Evolutionary conservation across 108 stramenopile species (phyloP).

Genomic region (Fragilariopsis cylindrus): DNA sequence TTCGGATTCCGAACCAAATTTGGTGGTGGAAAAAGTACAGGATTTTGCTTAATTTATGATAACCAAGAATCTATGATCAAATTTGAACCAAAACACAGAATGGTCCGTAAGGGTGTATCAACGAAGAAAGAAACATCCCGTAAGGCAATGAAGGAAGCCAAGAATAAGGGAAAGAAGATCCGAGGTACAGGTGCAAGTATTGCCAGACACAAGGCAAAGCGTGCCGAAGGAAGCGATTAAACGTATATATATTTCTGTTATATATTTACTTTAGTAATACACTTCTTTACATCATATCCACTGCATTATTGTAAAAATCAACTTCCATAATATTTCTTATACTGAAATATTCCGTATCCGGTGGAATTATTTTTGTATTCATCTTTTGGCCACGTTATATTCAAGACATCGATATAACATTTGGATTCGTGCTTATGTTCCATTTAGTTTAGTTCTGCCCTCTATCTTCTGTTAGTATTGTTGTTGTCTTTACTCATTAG

Average conservation of each 20-base stretch:
- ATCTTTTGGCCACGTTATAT: no score
- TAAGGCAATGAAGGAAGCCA: conserved; percentile 99
- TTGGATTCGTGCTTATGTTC: no score
- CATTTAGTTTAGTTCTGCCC: no score
- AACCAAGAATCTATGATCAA: conserved; percentile 92
- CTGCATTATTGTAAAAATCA: no score
- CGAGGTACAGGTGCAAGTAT: conserved; percentile 97
- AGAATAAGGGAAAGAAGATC: conserved; percentile 98
- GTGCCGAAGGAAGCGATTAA: conserved; percentile 89
- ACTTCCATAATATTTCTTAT: no score
- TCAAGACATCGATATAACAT: no score
- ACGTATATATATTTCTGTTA: neutral
- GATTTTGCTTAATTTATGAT: conserved; percentile 98
- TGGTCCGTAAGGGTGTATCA: conserved; percentile 84
- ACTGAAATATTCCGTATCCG: no score
- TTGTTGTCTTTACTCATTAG: no score
- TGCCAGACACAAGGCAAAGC: conserved; percentile 99
- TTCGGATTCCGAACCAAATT: conserved; percentile 98
- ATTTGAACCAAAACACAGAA: conserved; percentile 96
- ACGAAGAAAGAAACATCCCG: conserved; percentile 91
- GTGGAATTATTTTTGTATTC: no score
- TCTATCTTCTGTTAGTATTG: no score
- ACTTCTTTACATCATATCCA: no score
- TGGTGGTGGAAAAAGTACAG: conserved; percentile 97
- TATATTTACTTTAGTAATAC: no score